phyloP scores from a whole-genome alignment of 164 flowering plant species.

The Cinnamomum chago region DNA sequence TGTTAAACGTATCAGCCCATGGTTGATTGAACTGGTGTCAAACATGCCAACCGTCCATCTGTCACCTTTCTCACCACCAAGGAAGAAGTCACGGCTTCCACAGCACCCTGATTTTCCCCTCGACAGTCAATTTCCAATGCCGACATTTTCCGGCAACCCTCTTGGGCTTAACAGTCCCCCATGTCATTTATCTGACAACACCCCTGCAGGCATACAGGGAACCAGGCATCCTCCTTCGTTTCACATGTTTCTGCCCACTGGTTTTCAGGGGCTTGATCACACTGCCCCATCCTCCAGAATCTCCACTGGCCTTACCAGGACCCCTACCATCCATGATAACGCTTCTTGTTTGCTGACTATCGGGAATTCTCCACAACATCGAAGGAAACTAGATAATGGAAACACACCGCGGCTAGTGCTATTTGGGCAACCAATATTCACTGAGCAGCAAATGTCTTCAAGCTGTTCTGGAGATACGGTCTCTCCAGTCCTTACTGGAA shows the following conservation, averaged over 20 bases:
- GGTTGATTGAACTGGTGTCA: conserved; percentile 93
- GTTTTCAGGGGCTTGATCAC: conserved; percentile 36
- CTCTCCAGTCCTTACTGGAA: conserved; percentile 29
- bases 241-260: conserved; percentile 41
- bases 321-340: conserved; percentile 34
- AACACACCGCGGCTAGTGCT: conserved; percentile 65
- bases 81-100: conserved; percentile 69
- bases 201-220: conserved; percentile 99
- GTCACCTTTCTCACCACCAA: conserved; percentile 75
- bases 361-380: conserved; percentile 44
- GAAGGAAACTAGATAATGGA: conserved; percentile 36
- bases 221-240: conserved; percentile 96
- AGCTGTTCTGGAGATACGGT: conserved; percentile 38
- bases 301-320: conserved; percentile 24
- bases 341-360: conserved; percentile 73
- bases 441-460: conserved; percentile 65
- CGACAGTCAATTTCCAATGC: conserved; percentile 46
- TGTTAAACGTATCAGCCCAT: conserved; percentile 90
- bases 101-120: conserved; percentile 54
- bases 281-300: conserved; percentile 27
- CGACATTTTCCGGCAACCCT: conserved; percentile 56
- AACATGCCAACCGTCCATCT: conserved; percentile 69
- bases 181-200: conserved; percentile 56
- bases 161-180: conserved; percentile 62
- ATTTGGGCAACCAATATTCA: conserved; percentile 84